Evolutionary conservation across 2,329 filamentous ascomycete genomes (phyloP), one percentile per base, ranked within the genome.

Genomic region (Arthroderma sp.): DNA sequence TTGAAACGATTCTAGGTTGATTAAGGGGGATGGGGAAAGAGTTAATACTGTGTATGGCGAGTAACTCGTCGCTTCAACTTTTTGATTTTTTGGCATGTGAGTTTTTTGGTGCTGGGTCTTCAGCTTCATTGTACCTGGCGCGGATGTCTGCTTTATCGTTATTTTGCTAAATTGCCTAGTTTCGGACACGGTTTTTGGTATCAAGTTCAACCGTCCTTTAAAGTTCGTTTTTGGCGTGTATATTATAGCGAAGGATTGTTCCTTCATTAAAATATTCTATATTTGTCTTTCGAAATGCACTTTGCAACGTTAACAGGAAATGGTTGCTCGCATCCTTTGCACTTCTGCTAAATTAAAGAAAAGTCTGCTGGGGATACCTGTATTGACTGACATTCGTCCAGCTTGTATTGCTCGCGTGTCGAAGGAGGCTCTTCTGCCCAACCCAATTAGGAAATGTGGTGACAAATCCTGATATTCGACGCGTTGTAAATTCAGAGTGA

Each of bases 1-100:
- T 8, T 52, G 56, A 57, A 51, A 50, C 55, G 51, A 52, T 51
- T 57, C 57, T 54, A 55, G 57, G 47, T 57, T 53, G 52, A 51
- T 55, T 53, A 47, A 56, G 54, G 49, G 52, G 50, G 49, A 51
- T 42, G 42, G 38, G 50, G 52, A 47, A 53, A 40, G 42, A 42
- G 41, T 38, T 36, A 42, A 53, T 55, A 51, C 47, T 52, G 45
- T 50, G 44, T 52, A 28, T 50, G 53, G 49, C 53, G 53, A 52
- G 48, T 52, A 55, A 52, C 50, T 50, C 53, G 53, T 50, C 38
- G 15, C 15, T 22, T 22, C 15, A 22, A 2, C 15, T 22, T 22
- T 22, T 22, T 22, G 15, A 22, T 22, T 22, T 22, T 22, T 22
- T 38, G 32, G 28, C 38, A 49, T 52, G 50, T 49, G 50, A 52